These are phyloP conservation scores for Pseudogymnoascus sp. DNA, from an alignment of 2,329 filamentous ascomycete species.

Conservation along the genomic window DNA sequence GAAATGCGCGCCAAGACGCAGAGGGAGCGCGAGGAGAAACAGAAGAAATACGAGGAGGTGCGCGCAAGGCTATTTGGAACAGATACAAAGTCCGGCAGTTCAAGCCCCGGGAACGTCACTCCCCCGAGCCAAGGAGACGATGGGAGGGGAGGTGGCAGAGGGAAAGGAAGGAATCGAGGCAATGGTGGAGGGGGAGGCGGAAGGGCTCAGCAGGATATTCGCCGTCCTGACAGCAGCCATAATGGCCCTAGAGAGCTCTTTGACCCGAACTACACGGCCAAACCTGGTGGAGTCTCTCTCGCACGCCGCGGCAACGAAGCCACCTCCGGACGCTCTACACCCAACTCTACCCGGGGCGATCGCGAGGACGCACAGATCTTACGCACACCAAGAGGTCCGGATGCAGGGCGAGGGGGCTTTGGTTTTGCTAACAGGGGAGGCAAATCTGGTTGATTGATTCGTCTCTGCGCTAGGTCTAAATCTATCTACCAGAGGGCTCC, in stretches of 20 bases:
- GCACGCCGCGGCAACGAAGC: constrained; percentile 40
- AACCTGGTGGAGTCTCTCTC: constrained; percentile 45
- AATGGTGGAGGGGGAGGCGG: constrained; percentile 35
- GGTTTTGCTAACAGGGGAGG: constrained; percentile 64
- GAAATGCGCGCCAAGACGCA: constrained; percentile 74
- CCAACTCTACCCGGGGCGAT: constrained; percentile 20
- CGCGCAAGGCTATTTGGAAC: constrained; percentile 78
- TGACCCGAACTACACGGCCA: constrained; percentile 67
- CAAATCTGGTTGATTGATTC: constrained; percentile 38
- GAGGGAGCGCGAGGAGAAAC: constrained; percentile 79
- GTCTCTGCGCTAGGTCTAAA: constrained; percentile 27
- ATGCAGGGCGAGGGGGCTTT: constrained; percentile 69
- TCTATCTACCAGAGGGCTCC: constrained; percentile 15
- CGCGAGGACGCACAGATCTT: constrained; percentile 62
- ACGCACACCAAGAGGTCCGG: constrained; percentile 70
- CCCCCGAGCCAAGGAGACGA: constrained; percentile 48
- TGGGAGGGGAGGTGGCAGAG: constrained; percentile 44
- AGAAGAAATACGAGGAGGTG: constrained; percentile 82
- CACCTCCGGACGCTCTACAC: constrained; percentile 39
- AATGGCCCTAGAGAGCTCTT: constrained; percentile 56
- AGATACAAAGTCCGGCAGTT: constrained; percentile 49
- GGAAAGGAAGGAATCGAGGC: constrained; percentile 40
- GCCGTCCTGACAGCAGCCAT: constrained; percentile 32
- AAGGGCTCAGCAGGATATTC: constrained; percentile 31
- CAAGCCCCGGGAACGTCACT: constrained; percentile 56